phyloP scores from a whole-genome alignment of 805 yeast genomes.

The Sugiyamaella smithiae region DNA sequence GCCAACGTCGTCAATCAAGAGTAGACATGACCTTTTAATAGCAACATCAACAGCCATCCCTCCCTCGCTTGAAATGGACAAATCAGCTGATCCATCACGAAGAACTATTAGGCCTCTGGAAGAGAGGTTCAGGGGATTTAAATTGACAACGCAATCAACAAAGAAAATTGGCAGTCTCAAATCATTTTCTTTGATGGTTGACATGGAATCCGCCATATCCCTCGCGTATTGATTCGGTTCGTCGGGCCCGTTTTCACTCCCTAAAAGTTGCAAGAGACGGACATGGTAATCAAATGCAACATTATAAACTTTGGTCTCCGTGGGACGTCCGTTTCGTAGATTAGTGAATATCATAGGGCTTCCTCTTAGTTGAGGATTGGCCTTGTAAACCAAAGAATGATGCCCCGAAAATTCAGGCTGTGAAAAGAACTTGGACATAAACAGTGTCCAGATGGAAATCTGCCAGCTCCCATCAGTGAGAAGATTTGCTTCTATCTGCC shows the following conservation, averaged over 20 bases:
- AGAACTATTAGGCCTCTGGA: constrained; percentile 54
- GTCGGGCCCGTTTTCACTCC: constrained; percentile 17
- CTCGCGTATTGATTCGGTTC: constrained; percentile 17
- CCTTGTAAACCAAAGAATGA: constrained; percentile 18
- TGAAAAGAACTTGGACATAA: constrained; percentile 21
- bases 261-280: constrained; percentile 51
- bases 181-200: constrained; percentile 20
- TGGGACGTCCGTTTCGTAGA: constrained; percentile 34
- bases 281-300: constrained; percentile 57
- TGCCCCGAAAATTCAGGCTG: constrained; percentile 17
- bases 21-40: constrained; percentile 47
- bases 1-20: constrained; percentile 61
- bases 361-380: constrained; percentile 20
- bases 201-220: constrained; percentile 14
- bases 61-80: constrained; percentile 39
- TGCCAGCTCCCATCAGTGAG: constrained; percentile 9
- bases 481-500: constrained; percentile 9
- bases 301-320: constrained; percentile 48
- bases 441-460: constrained; percentile 11
- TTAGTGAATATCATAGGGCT: constrained; percentile 43
- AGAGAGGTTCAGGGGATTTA: constrained; percentile 58
- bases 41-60: constrained; percentile 42
- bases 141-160: constrained; percentile 56
- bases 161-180: constrained; percentile 29
- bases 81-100: constrained; percentile 53